Evolutionary conservation across 2,329 filamentous ascomycete genomes (phyloP).

Genomic region (Diplodia seriata): DNA sequence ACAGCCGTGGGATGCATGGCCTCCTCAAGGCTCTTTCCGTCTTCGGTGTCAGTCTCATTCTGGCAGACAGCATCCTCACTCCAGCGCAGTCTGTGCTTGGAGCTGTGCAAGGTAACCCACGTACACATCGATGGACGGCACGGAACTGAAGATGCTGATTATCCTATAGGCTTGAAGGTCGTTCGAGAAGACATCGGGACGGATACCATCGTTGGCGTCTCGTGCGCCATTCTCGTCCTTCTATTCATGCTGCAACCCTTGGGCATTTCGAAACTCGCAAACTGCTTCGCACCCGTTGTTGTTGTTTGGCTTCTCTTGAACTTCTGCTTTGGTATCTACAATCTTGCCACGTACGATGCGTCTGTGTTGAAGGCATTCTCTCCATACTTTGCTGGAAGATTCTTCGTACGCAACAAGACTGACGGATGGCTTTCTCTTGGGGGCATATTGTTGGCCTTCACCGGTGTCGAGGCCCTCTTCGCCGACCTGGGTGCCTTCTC

Average conservation of each 20-base stretch:
- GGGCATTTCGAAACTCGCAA: conserved; percentile 66
- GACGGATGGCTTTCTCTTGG: conserved; percentile 70
- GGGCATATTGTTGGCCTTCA: conserved; percentile 76
- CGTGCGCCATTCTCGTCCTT: conserved; percentile 68
- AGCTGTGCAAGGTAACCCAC: conserved; percentile 64
- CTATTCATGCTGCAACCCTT: conserved; percentile 71
- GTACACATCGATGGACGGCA: neutral
- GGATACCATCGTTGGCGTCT: conserved; percentile 65
- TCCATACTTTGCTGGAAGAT: conserved; percentile 65
- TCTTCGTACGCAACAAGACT: conserved; percentile 64
- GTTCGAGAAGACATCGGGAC: conserved; percentile 63
- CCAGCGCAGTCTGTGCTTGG: conserved; percentile 74
- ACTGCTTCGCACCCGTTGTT: conserved; percentile 69
- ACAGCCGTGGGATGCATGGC: conserved; percentile 58
- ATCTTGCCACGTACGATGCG: conserved; percentile 55
- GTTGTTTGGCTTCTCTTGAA: conserved; percentile 72
- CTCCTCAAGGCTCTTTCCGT: conserved; percentile 69
- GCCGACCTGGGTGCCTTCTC: conserved; percentile 79
- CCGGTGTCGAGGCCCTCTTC: conserved; percentile 78
- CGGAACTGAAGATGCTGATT: conserved; percentile 3
- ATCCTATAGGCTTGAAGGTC: conserved; percentile 55
- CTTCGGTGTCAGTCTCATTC: conserved; percentile 71
- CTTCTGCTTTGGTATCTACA: conserved; percentile 67
- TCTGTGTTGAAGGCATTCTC: conserved; percentile 61
- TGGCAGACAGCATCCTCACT: conserved; percentile 70